These are phyloP conservation scores for Lipomyces chichibuensis DNA, from an alignment of 805 yeast genomes.

Conservation along the genomic window DNA sequence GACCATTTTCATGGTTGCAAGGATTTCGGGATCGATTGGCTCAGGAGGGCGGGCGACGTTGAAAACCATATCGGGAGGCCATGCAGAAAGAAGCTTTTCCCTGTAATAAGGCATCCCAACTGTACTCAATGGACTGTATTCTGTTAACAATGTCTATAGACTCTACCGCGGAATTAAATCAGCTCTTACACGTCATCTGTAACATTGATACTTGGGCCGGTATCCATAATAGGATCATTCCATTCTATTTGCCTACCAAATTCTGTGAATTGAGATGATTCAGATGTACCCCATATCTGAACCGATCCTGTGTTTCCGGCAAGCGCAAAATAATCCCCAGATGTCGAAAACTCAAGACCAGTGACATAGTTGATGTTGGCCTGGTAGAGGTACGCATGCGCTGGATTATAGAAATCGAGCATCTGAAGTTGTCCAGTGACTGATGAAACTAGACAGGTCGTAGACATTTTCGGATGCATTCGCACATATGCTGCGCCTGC, in stretches of 20 bases:
- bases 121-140: constrained; percentile 58
- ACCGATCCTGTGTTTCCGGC: constrained; percentile 64
- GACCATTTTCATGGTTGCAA: constrained; percentile 46
- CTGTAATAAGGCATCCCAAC: constrained; percentile 88
- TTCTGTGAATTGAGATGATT: constrained; percentile 50
- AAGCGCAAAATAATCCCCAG: constrained; percentile 78
- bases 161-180: not conserved
- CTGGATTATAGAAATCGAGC: constrained; percentile 80
- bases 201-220: constrained; percentile 12
- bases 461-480: constrained; percentile 84
- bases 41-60: constrained; percentile 64
- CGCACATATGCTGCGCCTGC: constrained; percentile 85
- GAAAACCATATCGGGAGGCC: constrained; percentile 69
- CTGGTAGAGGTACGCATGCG: constrained; percentile 65
- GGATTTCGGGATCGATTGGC: constrained; percentile 54
- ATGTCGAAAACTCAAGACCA: constrained; percentile 58
- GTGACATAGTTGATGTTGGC: constrained; percentile 56
- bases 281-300: constrained; percentile 68
- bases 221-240: constrained; percentile 49
- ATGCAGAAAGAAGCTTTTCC: constrained; percentile 74
- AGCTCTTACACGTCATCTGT: constrained; percentile 18
- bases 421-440: constrained; percentile 81
- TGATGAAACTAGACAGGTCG: constrained; percentile 73
- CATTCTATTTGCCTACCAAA: constrained; percentile 56
- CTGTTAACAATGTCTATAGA: not conserved